phyloP scores from a whole-genome alignment of 176 grass and related monocot genomes.

The bread wheat (Triticum aestivum) region DNA sequence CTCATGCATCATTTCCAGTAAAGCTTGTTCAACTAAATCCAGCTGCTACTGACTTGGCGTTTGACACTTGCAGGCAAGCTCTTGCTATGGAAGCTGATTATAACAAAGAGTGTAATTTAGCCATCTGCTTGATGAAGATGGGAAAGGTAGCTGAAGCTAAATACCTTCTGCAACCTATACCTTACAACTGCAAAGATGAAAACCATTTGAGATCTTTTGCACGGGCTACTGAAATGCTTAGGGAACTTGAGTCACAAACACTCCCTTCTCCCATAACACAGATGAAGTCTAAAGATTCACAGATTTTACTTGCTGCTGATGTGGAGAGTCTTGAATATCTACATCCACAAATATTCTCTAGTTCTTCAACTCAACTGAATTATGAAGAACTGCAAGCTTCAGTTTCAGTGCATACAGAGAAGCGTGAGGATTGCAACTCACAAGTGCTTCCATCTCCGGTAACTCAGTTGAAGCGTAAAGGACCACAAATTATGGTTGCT shows the following conservation, averaged over 20 bases:
- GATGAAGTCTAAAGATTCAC: slow-evolving; percentile 37
- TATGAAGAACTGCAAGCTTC: slow-evolving; percentile 22
- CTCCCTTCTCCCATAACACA: slow-evolving; percentile 47
- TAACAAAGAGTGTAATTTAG: slow-evolving; percentile 76
- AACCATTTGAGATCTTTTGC: slow-evolving; percentile 53
- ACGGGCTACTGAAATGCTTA: slow-evolving; percentile 47
- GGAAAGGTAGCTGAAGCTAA: slow-evolving; percentile 60
- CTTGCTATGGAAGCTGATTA: slow-evolving; percentile 58
- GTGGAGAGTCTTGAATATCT: slow-evolving; percentile 37
- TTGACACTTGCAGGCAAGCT: slow-evolving; percentile 59
- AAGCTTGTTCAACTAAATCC: slow-evolving; percentile 13
- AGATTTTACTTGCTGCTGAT: slow-evolving; percentile 17
- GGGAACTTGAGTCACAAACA: slow-evolving; percentile 38
- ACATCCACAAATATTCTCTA: slow-evolving; percentile 16
- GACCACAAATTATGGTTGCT: slow-evolving; percentile 11
- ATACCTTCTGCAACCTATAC: slow-evolving; percentile 52
- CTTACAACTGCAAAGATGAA: slow-evolving; percentile 39
- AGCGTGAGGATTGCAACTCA: slow-evolving; percentile 25
- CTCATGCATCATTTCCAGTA: background rate
- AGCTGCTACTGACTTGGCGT: slow-evolving; percentile 3
- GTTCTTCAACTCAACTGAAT: slow-evolving; percentile 30
- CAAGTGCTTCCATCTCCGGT: slow-evolving; percentile 38
- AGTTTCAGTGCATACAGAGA: slow-evolving; percentile 25
- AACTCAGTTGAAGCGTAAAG: slow-evolving; percentile 45
- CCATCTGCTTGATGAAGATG: slow-evolving; percentile 66